Conservation (phyloP, 345 rosid species). For the Reutealis trisperma region DNA sequence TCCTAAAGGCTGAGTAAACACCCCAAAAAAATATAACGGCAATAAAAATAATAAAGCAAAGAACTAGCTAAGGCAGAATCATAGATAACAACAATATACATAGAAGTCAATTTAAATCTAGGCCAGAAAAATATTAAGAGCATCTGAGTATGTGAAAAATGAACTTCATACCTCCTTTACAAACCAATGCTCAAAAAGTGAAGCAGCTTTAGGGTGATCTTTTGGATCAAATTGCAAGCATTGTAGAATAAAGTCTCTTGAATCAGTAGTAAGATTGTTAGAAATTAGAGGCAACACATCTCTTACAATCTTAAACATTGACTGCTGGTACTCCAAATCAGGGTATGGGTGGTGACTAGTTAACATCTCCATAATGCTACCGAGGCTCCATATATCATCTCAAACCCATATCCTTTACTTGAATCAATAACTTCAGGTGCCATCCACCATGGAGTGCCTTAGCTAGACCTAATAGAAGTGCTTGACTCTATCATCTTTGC, state of each 20-base stretch:
- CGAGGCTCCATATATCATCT: conserved; percentile 93
- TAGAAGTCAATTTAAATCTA: too few species aligned
- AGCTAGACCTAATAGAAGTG: neutral
- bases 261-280: conserved; percentile 1
- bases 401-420: conserved; percentile 54
- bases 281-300: conserved; percentile 22
- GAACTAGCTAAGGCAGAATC: too few species aligned
- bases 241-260: conserved; percentile 22
- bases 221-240: conserved; percentile 24
- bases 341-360: conserved; percentile 54
- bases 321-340: conserved; percentile 31
- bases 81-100: too few species aligned
- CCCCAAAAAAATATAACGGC: too few species aligned
- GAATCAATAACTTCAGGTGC: conserved; percentile 29
- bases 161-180: neutral
- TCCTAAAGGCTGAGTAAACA: too few species aligned
- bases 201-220: conserved; percentile 17
- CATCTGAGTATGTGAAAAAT: too few species aligned
- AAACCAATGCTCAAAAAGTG: neutral
- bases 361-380: conserved; percentile 80
- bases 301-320: conserved; percentile 5
- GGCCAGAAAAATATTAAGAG: too few species aligned
- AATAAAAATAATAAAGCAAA: too few species aligned
- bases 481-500: conserved; percentile 54
- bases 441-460: neutral